Evolutionary conservation across 1,139 yeast genomes (phyloP), one percentile per base, ranked within the genome.

Genomic region (Suhomyces anneliseae): DNA sequence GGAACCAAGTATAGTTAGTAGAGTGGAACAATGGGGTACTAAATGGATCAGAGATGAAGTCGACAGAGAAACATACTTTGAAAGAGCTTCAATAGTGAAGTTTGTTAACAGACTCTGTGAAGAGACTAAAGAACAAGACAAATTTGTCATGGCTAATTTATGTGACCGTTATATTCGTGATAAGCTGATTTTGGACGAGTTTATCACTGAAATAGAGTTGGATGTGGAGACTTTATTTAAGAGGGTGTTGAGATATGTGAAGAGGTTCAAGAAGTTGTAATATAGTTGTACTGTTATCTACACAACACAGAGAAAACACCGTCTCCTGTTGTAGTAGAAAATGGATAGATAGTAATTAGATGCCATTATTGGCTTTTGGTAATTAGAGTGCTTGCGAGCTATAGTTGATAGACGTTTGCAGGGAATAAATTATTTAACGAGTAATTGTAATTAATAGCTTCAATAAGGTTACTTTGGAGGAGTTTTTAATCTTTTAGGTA

Each of bases 181-280:
- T 38, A 45, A 54, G 45, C 55, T 53, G 51, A 52, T 51, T 27
- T 51, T 56, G 49, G 59, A 56, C 27, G 58, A 55, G 44, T 56
- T 56, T 39, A 53, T 54, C 33, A 55, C 55, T 26, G 59, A 56
- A 42, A 55, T 56, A 15, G 58, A 55, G 48, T 52, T 55, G 44
- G 58, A 55, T 42, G 47, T 44, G 36, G 60, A 54, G 29, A 48
- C 51, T 33, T 49, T 56, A 38, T 50, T 53, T 40, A 51, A 54
- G 42, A 40, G 56, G 35, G 45, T 55, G 33, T 31, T 51, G 34
- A 45, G 54, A 14, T 47, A 47, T 34, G 32, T 29, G 11, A 29
- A 29, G n/a, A 29, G n/a, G 32, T 29, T 29, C n/a, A 29, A 29
- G 32, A 29, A 11, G 32, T 9, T 29, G 32, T 29, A 29, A 29